Evolutionary conservation across 345 rosid genomes (phyloP), one percentile per base, ranked within the genome.

Genomic region (Bretschneidera sinensis): DNA sequence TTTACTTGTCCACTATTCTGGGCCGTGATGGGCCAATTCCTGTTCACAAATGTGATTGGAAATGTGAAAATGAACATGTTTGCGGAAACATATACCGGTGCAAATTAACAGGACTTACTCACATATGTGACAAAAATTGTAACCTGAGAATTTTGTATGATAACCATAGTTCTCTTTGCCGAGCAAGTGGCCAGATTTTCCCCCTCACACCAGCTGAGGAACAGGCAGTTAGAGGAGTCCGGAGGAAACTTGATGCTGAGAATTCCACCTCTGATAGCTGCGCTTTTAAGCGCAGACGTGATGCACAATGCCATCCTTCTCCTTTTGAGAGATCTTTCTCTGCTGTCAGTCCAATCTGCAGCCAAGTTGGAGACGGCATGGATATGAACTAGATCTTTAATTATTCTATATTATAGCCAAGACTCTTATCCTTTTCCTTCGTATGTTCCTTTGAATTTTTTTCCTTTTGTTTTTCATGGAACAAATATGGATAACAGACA

Each of bases 61-160:
- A 94, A 78, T 94, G 99, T 71, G 74, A 82, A 71, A 94, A 88
- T 64, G 99, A 94, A 17, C 89, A 70, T 68, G 83, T 90, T 11
- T 82, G 87, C 60, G 99, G 95, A 65, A 94, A 94, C 77, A 86
- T 94, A 89, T 88, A 80, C 70, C 87, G 79, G 70, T 88, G 99
- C 86, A 90, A 86, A 78, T 79, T 90, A 77, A 94, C 97, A 22
- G 95, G 92, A 17, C 73, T 88, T 45, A 87, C 96, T 58, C 97
- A 94, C 79, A 88, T 94, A 75, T 94, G 99, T 71, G 99, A 94
- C 96, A 90, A 90, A 90, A 90, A 94, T 70, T 94, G 99, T 80
- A 72, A 94, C 82, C 99, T 88, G 95, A 52, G 97, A 76, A 94
- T 94, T 73, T 72, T 94, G 78, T 94, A 90, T 72, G 99, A 94